Evolutionary conservation across 371 early-diverging fungal genomes (phyloP).

Genomic region (Capniomyces stellatus): DNA sequence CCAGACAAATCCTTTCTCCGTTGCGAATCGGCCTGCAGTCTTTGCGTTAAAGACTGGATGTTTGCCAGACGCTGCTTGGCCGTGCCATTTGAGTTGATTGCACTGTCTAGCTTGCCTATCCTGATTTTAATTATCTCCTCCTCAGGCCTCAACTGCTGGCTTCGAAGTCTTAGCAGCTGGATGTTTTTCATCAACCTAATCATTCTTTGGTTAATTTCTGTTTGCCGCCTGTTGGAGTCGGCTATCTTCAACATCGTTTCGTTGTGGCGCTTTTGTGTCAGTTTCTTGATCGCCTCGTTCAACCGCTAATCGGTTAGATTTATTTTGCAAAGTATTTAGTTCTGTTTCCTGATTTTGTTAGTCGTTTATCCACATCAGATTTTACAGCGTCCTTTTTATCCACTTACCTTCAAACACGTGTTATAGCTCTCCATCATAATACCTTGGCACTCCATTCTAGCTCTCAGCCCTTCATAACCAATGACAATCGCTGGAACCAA

Average conservation of each 20-base stretch:
- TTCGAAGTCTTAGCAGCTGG: slow-evolving; percentile 60
- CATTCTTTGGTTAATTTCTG: slow-evolving; percentile 55
- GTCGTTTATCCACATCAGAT: no score
- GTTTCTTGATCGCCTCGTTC: slow-evolving; percentile 36
- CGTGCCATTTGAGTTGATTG: no score
- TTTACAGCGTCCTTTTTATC: no score
- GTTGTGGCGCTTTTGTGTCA: slow-evolving; percentile 38
- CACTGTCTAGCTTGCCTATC: slow-evolving; percentile 38
- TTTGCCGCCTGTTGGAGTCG: slow-evolving; percentile 53
- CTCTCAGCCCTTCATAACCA: slow-evolving; percentile 71
- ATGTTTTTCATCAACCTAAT: slow-evolving; percentile 59
- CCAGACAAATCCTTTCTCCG: no score
- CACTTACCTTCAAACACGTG: slow-evolving; percentile 32
- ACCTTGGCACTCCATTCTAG: slow-evolving; percentile 58
- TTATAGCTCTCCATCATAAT: slow-evolving; percentile 36
- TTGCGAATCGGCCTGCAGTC: no score
- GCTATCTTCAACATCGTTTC: slow-evolving; percentile 40
- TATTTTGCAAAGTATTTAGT: no score
- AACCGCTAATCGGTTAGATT: slow-evolving; percentile 28
- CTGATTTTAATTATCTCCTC: slow-evolving; percentile 59
- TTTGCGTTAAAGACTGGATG: neutral
- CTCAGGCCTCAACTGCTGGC: slow-evolving; percentile 58
- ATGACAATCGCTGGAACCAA: slow-evolving; percentile 80
- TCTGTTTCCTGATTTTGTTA: no score
- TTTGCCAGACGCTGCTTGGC: no score